These are phyloP conservation scores for Pulveroboletus sp. DNA, from an alignment of 768 basidiomycete genomes.

Conservation along the genomic window DNA sequence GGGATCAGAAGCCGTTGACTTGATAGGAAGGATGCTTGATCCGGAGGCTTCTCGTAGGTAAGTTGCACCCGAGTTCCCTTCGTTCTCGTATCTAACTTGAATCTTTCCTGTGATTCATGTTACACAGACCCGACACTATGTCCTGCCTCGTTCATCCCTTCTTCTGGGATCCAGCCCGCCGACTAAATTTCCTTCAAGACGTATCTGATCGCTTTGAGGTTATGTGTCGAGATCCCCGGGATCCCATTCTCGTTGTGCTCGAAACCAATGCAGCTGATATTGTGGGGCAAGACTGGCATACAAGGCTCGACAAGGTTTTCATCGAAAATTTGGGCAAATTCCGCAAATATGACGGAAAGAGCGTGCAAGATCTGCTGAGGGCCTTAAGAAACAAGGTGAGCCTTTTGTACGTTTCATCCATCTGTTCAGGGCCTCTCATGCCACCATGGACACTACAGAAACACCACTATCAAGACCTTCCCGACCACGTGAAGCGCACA, in stretches of 20 bases:
- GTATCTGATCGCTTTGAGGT: slow-evolving; percentile 97
- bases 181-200: slow-evolving; percentile 93
- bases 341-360: slow-evolving; percentile 89
- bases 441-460: slow-evolving; percentile 50
- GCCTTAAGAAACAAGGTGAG: slow-evolving; percentile 93
- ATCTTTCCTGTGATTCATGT: neutral
- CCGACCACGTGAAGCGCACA: slow-evolving; percentile 83
- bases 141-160: slow-evolving; percentile 90
- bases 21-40: slow-evolving; percentile 76
- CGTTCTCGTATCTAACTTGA: slow-evolving; percentile 1
- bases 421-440: slow-evolving; percentile 7
- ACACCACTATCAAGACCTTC: slow-evolving; percentile 97
- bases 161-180: slow-evolving; percentile 89
- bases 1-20: slow-evolving; percentile 81
- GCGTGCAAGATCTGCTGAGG: slow-evolving; percentile 86
- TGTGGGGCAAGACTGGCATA: slow-evolving; percentile 89
- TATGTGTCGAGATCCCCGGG: slow-evolving; percentile 90
- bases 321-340: slow-evolving; percentile 96
- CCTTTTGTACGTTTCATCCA: slow-evolving; percentile 1
- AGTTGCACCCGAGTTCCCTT: slow-evolving; percentile 23
- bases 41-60: slow-evolving; percentile 73
- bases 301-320: slow-evolving; percentile 80
- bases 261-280: slow-evolving; percentile 67
- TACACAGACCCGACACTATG: slow-evolving; percentile 75
- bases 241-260: slow-evolving; percentile 65